phyloP scores from a whole-genome alignment of 306 rosid genomes.

The Rosa rugosa region DNA sequence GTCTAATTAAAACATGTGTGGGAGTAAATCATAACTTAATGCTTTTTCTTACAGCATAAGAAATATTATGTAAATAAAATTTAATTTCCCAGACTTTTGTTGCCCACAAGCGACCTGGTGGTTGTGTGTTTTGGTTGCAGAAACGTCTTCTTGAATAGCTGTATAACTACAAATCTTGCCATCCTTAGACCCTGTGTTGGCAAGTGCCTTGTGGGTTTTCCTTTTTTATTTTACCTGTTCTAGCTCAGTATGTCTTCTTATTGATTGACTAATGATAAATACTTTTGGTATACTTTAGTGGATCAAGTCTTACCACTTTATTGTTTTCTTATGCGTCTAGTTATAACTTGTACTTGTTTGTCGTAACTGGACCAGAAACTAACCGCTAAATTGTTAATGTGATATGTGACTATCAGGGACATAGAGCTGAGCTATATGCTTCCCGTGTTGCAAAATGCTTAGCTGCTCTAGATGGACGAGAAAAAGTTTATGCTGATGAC shows the following conservation, averaged over 20 bases:
- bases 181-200: background rate
- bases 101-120: background rate
- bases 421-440: slow-evolving; percentile 96
- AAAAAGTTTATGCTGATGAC: slow-evolving; percentile 85
- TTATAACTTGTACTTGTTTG: slow-evolving; percentile 6
- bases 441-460: slow-evolving; percentile 95
- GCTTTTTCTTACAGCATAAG: background rate
- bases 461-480: slow-evolving; percentile 95
- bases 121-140: background rate
- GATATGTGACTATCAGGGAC: slow-evolving; percentile 69
- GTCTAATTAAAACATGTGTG: background rate
- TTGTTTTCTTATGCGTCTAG: background rate
- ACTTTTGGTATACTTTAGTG: background rate
- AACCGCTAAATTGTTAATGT: slow-evolving; percentile 21
- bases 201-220: background rate
- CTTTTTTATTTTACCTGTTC: background rate
- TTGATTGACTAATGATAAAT: background rate
- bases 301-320: slow-evolving; percentile 4
- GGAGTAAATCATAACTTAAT: background rate
- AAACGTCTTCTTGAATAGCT: background rate
- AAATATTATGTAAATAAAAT: background rate
- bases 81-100: background rate
- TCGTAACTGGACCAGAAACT: slow-evolving; percentile 14
- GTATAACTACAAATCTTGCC: background rate
- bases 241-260: background rate